Conservation (phyloP, 371 early-diverging fungal species). For the Sporodiniella umbellata region DNA sequence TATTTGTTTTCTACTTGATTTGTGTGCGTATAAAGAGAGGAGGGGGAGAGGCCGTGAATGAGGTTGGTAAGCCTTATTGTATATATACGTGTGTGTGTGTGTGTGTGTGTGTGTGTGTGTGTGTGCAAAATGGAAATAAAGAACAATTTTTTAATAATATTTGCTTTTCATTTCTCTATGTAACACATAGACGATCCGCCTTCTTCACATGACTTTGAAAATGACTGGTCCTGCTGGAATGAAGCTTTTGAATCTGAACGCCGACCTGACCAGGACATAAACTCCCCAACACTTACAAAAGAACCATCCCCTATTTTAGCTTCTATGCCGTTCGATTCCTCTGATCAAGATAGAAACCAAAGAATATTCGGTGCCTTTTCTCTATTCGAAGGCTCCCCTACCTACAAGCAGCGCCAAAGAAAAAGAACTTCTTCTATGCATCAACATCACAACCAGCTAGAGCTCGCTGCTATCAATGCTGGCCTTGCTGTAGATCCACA, state of each 20-base stretch:
- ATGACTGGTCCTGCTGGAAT: background rate
- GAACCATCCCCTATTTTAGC: background rate
- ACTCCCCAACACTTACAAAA: too few species aligned
- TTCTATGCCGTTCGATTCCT: background rate
- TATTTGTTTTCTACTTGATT: too few species aligned
- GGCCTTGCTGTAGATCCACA: constrained; percentile 5
- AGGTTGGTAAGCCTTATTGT: background rate
- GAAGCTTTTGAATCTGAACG: background rate
- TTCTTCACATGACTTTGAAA: constrained; percentile 4
- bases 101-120: too few species aligned
- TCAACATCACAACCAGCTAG: constrained; percentile 5
- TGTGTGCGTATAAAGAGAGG: background rate
- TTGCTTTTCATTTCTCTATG: background rate
- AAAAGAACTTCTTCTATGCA: constrained; percentile 41
- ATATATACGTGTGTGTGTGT: too few species aligned
- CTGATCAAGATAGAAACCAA: constrained; percentile 13
- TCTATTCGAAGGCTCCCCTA: constrained; percentile 62
- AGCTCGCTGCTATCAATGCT: constrained; percentile 12
- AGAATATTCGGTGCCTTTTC: constrained; percentile 54
- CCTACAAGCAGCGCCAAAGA: constrained; percentile 65
- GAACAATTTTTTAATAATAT: constrained; percentile 1
- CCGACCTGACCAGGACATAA: too few species aligned
- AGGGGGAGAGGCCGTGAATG: background rate
- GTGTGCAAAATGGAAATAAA: too few species aligned
- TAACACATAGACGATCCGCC: background rate